phyloP scores from a whole-genome alignment of 2,329 filamentous ascomycete species.

The Zymoseptoria ardabiliae region DNA sequence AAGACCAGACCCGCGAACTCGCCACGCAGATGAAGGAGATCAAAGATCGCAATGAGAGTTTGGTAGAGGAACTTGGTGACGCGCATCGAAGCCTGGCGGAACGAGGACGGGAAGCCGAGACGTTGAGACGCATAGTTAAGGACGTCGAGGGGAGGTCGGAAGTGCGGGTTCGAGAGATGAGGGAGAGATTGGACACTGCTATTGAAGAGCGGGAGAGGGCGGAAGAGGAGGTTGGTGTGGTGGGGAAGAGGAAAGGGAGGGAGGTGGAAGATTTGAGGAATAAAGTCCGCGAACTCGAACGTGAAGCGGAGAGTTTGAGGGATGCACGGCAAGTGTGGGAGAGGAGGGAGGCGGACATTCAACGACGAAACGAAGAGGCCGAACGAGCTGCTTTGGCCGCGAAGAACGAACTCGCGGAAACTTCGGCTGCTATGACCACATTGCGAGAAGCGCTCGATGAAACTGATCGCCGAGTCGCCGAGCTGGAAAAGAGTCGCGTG shows the following conservation, averaged over 20 bases:
- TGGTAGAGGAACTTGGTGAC: conserved; percentile 89
- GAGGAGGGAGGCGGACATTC: conserved; percentile 65
- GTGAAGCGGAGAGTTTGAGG: conserved; percentile 60
- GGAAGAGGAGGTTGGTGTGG: conserved; percentile 79
- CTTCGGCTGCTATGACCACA: conserved; percentile 67
- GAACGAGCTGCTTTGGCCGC: conserved; percentile 64
- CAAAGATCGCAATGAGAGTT: conserved; percentile 68
- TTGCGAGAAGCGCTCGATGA: conserved; percentile 76
- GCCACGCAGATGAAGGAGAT: conserved; percentile 87
- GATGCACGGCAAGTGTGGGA: conserved; percentile 75
- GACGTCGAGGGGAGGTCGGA: conserved; percentile 83
- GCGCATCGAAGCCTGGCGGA: conserved; percentile 80
- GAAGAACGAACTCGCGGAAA: conserved; percentile 65
- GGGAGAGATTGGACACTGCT: conserved; percentile 76
- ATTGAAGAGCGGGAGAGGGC: conserved; percentile 90
- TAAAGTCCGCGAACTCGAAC: conserved; percentile 74
- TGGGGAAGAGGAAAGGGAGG: conserved; percentile 66
- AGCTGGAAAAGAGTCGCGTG: conserved; percentile 73
- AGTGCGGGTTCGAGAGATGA: conserved; percentile 76
- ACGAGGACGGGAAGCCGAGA: conserved; percentile 84
- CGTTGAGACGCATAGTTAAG: conserved; percentile 80
- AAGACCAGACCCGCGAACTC: conserved; percentile 83
- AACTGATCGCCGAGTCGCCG: conserved; percentile 73
- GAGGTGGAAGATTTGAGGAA: conserved; percentile 81
- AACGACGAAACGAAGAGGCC: conserved; percentile 64